Percentiles rank a stretch among this genome's conserved stretches.
Evolutionary conservation across 768 basidiomycete species (phyloP).

Genomic region (Lactarius hatsudake): DNA sequence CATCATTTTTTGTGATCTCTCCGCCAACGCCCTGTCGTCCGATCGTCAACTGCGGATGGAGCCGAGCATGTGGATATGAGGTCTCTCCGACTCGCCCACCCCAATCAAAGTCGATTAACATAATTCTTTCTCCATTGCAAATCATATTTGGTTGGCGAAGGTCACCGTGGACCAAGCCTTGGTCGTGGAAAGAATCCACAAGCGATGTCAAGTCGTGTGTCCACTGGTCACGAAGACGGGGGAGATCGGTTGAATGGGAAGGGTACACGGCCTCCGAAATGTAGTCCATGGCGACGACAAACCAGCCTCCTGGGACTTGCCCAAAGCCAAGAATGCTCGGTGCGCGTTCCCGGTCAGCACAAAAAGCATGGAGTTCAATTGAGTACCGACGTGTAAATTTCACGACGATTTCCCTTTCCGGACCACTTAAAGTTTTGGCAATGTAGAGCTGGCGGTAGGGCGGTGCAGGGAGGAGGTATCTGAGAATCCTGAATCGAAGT

Average conservation of each 20-base stretch:
- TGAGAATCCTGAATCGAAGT: neutral
- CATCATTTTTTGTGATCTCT: too few relatives aligned
- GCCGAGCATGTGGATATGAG: too few relatives aligned
- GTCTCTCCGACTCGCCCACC: too few relatives aligned
- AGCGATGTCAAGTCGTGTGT: neutral
- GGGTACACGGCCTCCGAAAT: neutral
- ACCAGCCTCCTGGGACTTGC: neutral
- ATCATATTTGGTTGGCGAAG: too few relatives aligned
- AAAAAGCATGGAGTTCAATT: slow-evolving; percentile 3
- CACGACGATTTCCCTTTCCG: neutral
- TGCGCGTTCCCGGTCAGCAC: neutral
- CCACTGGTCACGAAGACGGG: neutral
- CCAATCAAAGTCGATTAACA: too few relatives aligned
- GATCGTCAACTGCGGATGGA: too few relatives aligned
- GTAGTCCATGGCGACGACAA: neutral
- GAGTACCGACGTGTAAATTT: slow-evolving; percentile 2
- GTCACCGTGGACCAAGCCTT: neutral
- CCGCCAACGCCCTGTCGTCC: too few relatives aligned
- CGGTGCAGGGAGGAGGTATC: neutral
- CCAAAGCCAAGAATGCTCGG: neutral
- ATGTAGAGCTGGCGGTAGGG: neutral
- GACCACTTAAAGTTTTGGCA: neutral
- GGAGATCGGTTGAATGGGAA: neutral
- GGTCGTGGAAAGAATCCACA: neutral
- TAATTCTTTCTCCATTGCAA: too few relatives aligned